Percentiles rank a stretch among this genome's conserved stretches.
These are phyloP conservation scores for Pestalotiopsis sp. DNA, from an alignment of 2,329 filamentous ascomycete species.

Conservation along the genomic window DNA sequence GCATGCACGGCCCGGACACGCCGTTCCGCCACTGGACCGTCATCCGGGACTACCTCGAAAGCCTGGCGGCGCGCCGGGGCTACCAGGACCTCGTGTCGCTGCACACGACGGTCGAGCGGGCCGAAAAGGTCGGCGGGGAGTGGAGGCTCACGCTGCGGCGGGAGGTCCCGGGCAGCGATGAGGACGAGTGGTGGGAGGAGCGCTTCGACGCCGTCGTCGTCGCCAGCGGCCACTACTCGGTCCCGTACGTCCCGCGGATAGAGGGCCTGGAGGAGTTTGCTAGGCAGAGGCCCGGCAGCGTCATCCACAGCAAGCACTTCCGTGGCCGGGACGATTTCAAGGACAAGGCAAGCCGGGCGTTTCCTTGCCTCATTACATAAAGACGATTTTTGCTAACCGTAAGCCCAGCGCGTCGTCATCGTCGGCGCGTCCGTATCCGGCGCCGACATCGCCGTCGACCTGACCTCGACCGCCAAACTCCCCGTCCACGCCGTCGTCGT, in stretches of 20 bases:
- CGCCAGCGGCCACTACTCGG: constrained; percentile 61
- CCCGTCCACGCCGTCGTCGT: constrained; percentile 26
- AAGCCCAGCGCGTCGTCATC: constrained; percentile 55
- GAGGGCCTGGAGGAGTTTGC: constrained; percentile 51
- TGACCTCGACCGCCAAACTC: constrained; percentile 18
- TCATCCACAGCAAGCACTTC: constrained; percentile 58
- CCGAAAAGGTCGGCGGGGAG: constrained; percentile 48
- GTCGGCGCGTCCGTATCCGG: constrained; percentile 68
- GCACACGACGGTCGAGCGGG: constrained; percentile 63
- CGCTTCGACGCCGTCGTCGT: constrained; percentile 63
- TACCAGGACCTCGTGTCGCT: constrained; percentile 56
- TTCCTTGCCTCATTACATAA: neutral
- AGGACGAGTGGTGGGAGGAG: constrained; percentile 65
- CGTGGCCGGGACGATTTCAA: constrained; percentile 45
- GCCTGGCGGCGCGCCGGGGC: constrained; percentile 51
- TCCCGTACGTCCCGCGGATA: constrained; percentile 53
- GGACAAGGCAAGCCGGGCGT: constrained; percentile 40
- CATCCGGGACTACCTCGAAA: constrained; percentile 55
- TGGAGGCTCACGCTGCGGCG: constrained; percentile 57
- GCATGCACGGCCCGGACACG: constrained; percentile 55
- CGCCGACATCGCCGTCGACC: constrained; percentile 48
- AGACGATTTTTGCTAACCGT: neutral
- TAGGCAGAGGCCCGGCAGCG: constrained; percentile 45
- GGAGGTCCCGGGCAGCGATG: constrained; percentile 22
- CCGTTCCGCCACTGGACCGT: constrained; percentile 65